Conservation (phyloP, 1,284 basidiomycete species). For the Heterobasidion parviporum region DNA sequence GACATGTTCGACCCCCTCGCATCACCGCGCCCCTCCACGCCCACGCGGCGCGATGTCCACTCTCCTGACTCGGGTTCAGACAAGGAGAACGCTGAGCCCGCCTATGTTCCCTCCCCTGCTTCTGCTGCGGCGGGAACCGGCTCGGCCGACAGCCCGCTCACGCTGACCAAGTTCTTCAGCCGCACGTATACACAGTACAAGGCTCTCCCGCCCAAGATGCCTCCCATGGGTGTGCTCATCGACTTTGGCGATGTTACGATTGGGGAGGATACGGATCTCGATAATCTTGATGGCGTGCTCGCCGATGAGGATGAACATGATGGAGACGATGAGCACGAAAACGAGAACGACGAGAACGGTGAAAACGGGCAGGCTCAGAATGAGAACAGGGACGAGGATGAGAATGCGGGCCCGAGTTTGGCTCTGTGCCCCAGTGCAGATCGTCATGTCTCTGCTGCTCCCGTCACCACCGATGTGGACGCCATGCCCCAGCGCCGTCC, state of each 20-base stretch:
- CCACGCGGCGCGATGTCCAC: conserved; percentile 17
- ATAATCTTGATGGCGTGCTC: not conserved
- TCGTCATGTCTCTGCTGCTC: not conserved
- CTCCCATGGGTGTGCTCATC: conserved; percentile 43
- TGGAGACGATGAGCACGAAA: not conserved
- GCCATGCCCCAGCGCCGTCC: conserved; percentile 12
- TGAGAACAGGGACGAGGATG: not conserved
- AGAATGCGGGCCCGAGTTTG: not conserved
- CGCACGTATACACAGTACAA: conserved; percentile 26
- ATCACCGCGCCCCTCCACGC: conserved; percentile 6
- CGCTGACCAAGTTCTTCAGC: conserved; percentile 42
- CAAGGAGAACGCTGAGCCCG: conserved; percentile 48
- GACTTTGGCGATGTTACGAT: conserved; percentile 49
- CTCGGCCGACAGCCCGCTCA: conserved; percentile 20
- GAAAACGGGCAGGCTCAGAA: too few relatives aligned
- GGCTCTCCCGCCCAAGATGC: conserved; percentile 22
- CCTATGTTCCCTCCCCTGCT: not conserved
- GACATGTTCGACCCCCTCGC: conserved; percentile 50
- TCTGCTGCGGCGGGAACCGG: not conserved
- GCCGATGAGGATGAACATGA: not conserved
- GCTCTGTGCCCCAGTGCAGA: not conserved
- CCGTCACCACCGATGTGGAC: not conserved
- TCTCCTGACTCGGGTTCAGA: conserved; percentile 30
- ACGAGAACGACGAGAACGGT: not conserved
- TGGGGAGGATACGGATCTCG: conserved; percentile 13